Conservation (phyloP, 768 basidiomycete species). For the Pilatotrama ljubarskyi region DNA sequence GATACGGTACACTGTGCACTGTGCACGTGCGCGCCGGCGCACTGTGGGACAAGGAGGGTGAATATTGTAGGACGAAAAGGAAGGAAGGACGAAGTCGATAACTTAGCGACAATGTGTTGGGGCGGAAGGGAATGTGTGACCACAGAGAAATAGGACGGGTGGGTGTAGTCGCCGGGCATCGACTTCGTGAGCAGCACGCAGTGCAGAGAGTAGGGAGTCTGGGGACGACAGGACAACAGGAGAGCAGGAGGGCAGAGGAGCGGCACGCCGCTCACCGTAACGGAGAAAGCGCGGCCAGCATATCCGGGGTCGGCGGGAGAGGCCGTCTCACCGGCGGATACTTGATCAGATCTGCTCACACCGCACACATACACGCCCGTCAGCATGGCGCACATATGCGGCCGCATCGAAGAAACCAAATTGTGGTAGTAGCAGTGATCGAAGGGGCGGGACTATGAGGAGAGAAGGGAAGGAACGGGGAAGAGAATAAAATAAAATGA, state of each 20-base stretch:
- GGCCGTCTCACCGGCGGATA: constrained; percentile 49
- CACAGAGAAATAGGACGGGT: not conserved
- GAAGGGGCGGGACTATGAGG: too few species aligned
- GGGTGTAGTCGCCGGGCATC: not conserved
- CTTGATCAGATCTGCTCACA: constrained; percentile 74
- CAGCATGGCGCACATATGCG: too few species aligned
- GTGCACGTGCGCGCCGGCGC: too few species aligned
- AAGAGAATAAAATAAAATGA: too few species aligned
- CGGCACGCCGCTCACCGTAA: not conserved
- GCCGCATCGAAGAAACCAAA: too few species aligned
- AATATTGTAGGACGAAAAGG: not conserved
- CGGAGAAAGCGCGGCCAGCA: not conserved
- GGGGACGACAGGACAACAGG: too few species aligned
- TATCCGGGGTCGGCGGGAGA: constrained; percentile 5
- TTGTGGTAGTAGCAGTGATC: too few species aligned
- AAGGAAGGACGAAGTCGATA: constrained; percentile 10
- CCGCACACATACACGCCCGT: not conserved
- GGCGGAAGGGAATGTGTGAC: not conserved
- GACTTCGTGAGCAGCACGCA: constrained; percentile 1
- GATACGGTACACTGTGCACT: too few species aligned
- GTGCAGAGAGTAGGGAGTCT: not conserved
- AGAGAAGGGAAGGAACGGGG: too few species aligned
- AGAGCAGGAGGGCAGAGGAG: too few species aligned
- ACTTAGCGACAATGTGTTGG: constrained; percentile 11
- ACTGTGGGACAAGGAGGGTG: too few species aligned